Conservation (phyloP, 345 rosid species). For the Xanthoceras sorbifolium region DNA sequence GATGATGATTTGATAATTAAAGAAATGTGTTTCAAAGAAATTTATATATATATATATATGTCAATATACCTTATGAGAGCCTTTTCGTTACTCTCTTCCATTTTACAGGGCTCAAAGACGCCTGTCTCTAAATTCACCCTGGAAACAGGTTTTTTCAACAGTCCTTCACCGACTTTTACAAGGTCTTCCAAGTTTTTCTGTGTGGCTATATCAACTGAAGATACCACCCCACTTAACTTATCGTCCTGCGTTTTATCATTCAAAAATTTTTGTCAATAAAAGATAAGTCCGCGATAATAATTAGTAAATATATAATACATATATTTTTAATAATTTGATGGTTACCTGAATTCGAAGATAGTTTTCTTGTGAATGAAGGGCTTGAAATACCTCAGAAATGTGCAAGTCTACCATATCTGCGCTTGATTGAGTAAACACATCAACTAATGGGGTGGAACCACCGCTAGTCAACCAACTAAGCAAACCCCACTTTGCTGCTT, state of each 20-base stretch:
- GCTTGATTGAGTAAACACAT: slow-evolving; percentile 48
- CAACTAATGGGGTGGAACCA: slow-evolving; percentile 40
- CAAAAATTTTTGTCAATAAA: neutral
- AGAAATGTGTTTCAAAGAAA: neutral
- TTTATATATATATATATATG: neutral
- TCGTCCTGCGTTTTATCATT: slow-evolving; percentile 49
- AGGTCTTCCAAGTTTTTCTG: slow-evolving; percentile 57
- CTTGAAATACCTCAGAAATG: slow-evolving; percentile 38
- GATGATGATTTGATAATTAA: neutral
- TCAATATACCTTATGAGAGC: slow-evolving; percentile 52
- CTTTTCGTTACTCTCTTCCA: slow-evolving; percentile 48
- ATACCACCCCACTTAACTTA: slow-evolving; percentile 49
- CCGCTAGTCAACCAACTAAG: slow-evolving; percentile 42
- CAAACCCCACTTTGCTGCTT: slow-evolving; percentile 51
- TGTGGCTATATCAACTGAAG: slow-evolving; percentile 66
- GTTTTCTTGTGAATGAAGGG: slow-evolving; percentile 37
- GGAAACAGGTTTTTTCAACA: slow-evolving; percentile 58
- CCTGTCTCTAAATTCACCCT: slow-evolving; percentile 67
- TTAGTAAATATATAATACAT: too few species aligned
- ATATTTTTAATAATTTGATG: too few species aligned
- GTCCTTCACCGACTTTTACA: slow-evolving; percentile 52
- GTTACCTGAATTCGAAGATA: slow-evolving; percentile 55
- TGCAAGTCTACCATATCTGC: slow-evolving; percentile 57
- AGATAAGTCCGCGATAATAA: neutral
- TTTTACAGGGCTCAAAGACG: slow-evolving; percentile 29